phyloP scores from a whole-genome alignment of 768 basidiomycete genomes.

The Mycena vitilis region DNA sequence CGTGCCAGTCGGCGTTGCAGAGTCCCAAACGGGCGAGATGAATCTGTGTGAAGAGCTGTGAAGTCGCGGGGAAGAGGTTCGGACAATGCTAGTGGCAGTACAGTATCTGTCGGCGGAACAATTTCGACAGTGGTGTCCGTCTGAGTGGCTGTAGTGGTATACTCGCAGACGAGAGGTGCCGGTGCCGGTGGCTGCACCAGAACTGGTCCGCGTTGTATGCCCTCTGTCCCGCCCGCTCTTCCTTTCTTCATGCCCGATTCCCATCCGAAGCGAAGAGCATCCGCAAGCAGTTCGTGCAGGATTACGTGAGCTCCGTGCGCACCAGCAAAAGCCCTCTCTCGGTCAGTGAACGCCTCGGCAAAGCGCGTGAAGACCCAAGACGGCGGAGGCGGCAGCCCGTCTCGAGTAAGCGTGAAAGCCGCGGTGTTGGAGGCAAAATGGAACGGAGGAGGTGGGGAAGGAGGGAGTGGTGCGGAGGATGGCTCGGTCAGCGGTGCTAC shows the following conservation, averaged over 20 bases:
- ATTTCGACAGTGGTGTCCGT: not conserved
- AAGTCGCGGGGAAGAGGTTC: slow-evolving; percentile 4
- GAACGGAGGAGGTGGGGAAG: not conserved
- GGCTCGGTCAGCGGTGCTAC: not conserved
- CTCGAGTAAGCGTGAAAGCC: too few relatives aligned
- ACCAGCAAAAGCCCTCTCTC: not conserved
- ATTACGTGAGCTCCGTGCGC: not conserved
- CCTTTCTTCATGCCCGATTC: not conserved
- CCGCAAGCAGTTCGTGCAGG: not conserved
- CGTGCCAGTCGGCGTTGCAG: slow-evolving; percentile 9
- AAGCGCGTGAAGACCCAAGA: not conserved
- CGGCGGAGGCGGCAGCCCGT: too few relatives aligned
- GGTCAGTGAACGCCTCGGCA: not conserved
- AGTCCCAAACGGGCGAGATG: not conserved
- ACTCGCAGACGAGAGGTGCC: not conserved
- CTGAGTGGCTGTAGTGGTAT: not conserved
- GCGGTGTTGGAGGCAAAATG: too few relatives aligned
- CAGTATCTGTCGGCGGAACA: not conserved
- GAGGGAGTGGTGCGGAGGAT: not conserved
- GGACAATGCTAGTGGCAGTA: not conserved
- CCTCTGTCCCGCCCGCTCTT: not conserved
- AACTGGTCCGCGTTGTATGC: not conserved
- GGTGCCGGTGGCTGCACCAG: not conserved
- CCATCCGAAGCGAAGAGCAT: not conserved
- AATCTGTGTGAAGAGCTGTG: not conserved